phyloP scores from a whole-genome alignment of 2,329 filamentous ascomycete species.

The Ceratocystis ficicola region DNA sequence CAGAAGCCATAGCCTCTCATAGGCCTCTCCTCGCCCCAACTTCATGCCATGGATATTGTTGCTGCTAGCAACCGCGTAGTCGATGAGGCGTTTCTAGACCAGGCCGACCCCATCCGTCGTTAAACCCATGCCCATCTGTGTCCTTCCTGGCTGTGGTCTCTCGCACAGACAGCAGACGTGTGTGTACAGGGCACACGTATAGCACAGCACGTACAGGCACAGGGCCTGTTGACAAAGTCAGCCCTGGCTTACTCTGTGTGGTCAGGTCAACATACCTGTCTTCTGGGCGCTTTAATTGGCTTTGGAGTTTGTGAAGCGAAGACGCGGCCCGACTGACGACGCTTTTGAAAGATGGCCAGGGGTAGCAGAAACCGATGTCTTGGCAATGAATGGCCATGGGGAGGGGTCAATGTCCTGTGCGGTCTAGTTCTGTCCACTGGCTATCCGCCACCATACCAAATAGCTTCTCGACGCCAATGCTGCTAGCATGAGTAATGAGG shows the following conservation, averaged over 20 bases:
- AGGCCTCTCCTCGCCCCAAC: neutral
- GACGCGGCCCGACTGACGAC: conserved; percentile 8
- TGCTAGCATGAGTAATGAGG: neutral
- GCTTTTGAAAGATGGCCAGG: conserved; percentile 1
- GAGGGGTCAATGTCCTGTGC: neutral
- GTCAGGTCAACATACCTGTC: neutral
- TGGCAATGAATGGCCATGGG: neutral
- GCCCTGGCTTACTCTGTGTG: neutral
- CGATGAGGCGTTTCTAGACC: conserved; percentile 2
- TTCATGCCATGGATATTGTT: neutral
- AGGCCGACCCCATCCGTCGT: neutral
- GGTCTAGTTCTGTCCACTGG: neutral
- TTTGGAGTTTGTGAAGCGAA: conserved; percentile 3
- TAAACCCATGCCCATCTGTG: conserved; percentile 1
- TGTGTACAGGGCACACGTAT: neutral
- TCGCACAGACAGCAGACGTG: conserved; percentile 7
- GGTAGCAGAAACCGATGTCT: neutral
- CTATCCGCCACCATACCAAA: neutral
- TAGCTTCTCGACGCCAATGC: neutral
- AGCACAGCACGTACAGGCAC: neutral
- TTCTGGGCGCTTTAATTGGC: neutral
- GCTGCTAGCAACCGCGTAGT: conserved; percentile 1
- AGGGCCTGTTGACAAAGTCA: neutral
- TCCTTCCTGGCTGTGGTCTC: neutral
- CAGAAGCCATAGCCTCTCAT: neutral